Percentiles rank a stretch among this genome's conserved stretches.
Evolutionary conservation across 73 alveolate species (phyloP).

Genomic region (Stentor roeselii): DNA sequence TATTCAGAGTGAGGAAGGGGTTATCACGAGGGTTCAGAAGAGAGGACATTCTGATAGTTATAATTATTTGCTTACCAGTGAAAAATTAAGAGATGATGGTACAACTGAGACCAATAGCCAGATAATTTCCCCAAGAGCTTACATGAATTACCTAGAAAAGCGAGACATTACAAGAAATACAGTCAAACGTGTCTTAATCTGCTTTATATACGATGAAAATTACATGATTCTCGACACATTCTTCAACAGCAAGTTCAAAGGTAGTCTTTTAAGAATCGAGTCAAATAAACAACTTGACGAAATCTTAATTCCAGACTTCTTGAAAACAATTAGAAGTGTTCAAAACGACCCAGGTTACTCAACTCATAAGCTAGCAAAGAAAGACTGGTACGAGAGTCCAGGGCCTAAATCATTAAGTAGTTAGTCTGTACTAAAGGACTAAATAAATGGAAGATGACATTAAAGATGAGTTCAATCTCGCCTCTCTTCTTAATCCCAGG

Average conservation of each 20-base stretch:
- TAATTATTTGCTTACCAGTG: constrained; percentile 51
- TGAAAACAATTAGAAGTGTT: constrained; percentile 55
- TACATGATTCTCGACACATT: constrained; percentile 65
- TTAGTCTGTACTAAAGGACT: no score
- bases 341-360: constrained; percentile 57
- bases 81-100: constrained; percentile 37
- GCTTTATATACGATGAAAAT: constrained; percentile 59
- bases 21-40: constrained; percentile 53
- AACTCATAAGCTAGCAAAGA: constrained; percentile 49
- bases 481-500: no score
- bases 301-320: constrained; percentile 59
- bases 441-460: no score
- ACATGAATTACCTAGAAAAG: constrained; percentile 47
- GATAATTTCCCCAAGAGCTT: constrained; percentile 67
- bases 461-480: no score
- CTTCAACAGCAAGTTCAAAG: constrained; percentile 39
- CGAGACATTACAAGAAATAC: constrained; percentile 52
- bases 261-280: constrained; percentile 53
- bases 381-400: constrained; percentile 31
- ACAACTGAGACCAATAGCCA: constrained; percentile 53
- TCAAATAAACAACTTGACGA: constrained; percentile 46
- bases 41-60: constrained; percentile 64
- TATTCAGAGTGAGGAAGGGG: constrained; percentile 37
- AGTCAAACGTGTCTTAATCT: constrained; percentile 44
- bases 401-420: no score